Conservation (phyloP, 129 eudicot species). For the Escallonia rubra region DNA sequence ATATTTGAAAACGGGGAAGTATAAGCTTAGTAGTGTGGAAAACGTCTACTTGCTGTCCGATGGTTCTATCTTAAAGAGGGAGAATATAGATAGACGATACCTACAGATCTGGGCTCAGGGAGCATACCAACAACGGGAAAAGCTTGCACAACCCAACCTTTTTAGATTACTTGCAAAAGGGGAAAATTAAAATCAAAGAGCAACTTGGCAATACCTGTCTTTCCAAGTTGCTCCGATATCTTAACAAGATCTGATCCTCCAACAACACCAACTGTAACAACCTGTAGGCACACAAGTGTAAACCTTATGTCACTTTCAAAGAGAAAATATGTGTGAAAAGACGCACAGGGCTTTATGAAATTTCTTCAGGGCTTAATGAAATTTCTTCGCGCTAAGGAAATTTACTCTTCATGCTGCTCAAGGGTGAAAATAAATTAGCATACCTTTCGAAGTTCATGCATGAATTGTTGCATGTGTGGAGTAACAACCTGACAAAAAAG, state of each 20-base stretch:
- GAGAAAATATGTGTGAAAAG: background rate
- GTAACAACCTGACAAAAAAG: constrained; percentile 56
- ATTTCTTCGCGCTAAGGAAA: too few relatives aligned
- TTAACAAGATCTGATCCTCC: constrained; percentile 97
- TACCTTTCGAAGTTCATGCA: constrained; percentile 87
- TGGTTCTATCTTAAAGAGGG: too few relatives aligned
- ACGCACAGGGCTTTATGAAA: too few relatives aligned
- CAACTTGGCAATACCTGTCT: constrained; percentile 36
- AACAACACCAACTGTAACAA: constrained; percentile 82
- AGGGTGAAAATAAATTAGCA: background rate
- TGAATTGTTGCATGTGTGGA: constrained; percentile 68
- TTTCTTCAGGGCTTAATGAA: too few relatives aligned
- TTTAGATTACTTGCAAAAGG: background rate
- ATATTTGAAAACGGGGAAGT: too few relatives aligned
- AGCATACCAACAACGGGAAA: background rate
- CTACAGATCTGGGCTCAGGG: too few relatives aligned
- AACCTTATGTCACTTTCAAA: background rate
- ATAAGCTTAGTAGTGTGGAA: too few relatives aligned
- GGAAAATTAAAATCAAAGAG: background rate
- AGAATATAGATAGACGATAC: too few relatives aligned
- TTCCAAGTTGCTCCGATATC: constrained; percentile 93
- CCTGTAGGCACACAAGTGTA: constrained; percentile 35
- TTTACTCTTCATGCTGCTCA: background rate
- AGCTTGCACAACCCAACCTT: background rate
- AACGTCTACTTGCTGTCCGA: too few relatives aligned